Evolutionary conservation across 225 moss, liverwort and hornwort genomes (phyloP).

Genomic region (Marchantia polymorpha): DNA sequence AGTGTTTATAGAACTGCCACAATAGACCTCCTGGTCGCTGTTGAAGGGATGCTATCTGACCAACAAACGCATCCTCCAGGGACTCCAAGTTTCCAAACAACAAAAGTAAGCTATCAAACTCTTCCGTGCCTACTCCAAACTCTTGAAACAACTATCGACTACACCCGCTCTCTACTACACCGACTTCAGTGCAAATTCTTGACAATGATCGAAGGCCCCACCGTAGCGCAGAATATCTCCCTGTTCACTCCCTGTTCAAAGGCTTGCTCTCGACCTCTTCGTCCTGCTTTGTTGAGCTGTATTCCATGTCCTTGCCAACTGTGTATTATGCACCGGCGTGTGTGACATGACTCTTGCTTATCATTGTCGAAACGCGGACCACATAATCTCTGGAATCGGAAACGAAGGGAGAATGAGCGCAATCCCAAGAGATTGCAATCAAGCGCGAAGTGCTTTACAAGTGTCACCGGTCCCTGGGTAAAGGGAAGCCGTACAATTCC

Average conservation of each 20-base stretch:
- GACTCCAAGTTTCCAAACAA: neutral
- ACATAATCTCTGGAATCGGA: neutral
- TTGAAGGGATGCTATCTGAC: neutral
- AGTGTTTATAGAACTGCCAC: neutral
- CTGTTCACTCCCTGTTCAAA: neutral
- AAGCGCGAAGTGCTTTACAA: neutral
- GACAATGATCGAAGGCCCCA: neutral
- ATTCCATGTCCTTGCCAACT: neutral
- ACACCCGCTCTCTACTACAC: neutral
- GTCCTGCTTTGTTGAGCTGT: neutral
- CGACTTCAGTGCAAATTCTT: neutral
- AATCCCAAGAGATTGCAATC: neutral
- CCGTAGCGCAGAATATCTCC: neutral
- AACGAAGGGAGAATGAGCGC: neutral
- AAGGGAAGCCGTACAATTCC: constrained; percentile 1
- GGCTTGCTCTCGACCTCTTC: neutral
- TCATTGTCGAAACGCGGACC: neutral
- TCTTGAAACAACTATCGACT: neutral
- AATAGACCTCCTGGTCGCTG: neutral
- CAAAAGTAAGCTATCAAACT: neutral
- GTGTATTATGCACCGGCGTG: neutral
- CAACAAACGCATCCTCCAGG: neutral
- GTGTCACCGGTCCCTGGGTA: neutral
- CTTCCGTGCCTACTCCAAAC: no score
- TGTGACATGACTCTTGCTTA: neutral